Conservation (phyloP, 352 stramenopile genomes). For the Saprolegnia diclina region DNA sequence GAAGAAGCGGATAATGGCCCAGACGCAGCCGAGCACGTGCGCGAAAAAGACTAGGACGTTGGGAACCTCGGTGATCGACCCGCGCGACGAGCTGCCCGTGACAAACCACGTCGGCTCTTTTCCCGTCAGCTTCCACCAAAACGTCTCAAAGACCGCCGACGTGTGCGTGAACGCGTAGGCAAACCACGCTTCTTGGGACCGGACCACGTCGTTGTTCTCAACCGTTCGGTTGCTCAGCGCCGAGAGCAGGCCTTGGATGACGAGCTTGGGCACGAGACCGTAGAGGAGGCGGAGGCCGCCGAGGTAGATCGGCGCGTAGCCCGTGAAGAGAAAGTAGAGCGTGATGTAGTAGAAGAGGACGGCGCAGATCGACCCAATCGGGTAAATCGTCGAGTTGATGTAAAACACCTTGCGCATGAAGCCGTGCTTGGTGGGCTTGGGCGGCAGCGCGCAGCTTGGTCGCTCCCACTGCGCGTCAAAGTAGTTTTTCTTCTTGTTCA, state of each 20-base stretch:
- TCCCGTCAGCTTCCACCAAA: slow-evolving; percentile 81
- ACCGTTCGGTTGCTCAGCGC: slow-evolving; percentile 69
- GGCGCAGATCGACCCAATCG: slow-evolving; percentile 62
- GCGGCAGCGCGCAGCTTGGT: slow-evolving; percentile 58
- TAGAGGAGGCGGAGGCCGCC: slow-evolving; percentile 60
- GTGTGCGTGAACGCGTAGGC: slow-evolving; percentile 81
- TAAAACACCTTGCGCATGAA: slow-evolving; percentile 84
- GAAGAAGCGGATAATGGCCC: slow-evolving; percentile 76
- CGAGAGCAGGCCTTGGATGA: slow-evolving; percentile 65
- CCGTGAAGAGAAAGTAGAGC: slow-evolving; percentile 82
- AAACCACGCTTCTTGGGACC: slow-evolving; percentile 72
- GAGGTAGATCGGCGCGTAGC: slow-evolving; percentile 76
- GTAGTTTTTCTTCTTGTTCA: slow-evolving; percentile 81
- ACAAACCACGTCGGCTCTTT: slow-evolving; percentile 65
- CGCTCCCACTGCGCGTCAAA: slow-evolving; percentile 74
- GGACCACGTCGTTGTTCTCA: slow-evolving; percentile 76
- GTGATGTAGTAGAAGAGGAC: slow-evolving; percentile 83
- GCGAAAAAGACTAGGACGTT: slow-evolving; percentile 80
- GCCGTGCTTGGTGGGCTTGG: slow-evolving; percentile 74
- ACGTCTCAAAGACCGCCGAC: slow-evolving; percentile 59
- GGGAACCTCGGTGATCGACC: slow-evolving; percentile 61
- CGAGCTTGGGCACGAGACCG: slow-evolving; percentile 63
- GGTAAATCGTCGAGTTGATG: slow-evolving; percentile 77
- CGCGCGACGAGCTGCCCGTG: slow-evolving; percentile 54
- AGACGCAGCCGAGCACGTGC: slow-evolving; percentile 64